phyloP scores from a whole-genome alignment of 495 filamentous ascomycete species.

The Penicillium coffeae region DNA sequence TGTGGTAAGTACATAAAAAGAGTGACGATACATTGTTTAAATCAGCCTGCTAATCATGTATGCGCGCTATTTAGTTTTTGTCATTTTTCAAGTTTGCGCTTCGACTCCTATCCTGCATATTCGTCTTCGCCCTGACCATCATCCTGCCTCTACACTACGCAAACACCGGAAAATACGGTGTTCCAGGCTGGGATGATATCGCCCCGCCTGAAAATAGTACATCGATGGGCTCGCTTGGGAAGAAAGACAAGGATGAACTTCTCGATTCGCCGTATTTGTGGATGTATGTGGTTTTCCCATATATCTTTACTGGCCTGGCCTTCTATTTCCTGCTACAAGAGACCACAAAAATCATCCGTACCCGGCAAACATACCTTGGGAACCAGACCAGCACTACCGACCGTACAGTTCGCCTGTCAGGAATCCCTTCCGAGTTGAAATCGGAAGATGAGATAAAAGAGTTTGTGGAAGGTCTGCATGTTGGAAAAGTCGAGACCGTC shows the following conservation, averaged over 20 bases:
- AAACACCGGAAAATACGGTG: slow-evolving; percentile 49
- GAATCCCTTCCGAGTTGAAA: slow-evolving; percentile 74
- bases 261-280: slow-evolving; percentile 64
- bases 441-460: slow-evolving; percentile 81
- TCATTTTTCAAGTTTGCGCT: slow-evolving; percentile 93
- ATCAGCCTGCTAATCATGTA: not conserved
- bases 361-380: slow-evolving; percentile 87
- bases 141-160: slow-evolving; percentile 82
- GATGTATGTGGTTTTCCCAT: slow-evolving; percentile 89
- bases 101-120: slow-evolving; percentile 70
- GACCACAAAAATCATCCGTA: slow-evolving; percentile 76
- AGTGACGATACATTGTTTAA: no score
- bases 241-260: slow-evolving; percentile 28
- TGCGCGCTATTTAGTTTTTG: slow-evolving; percentile 61
- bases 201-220: slow-evolving; percentile 13
- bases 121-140: slow-evolving; percentile 74
- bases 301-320: slow-evolving; percentile 77
- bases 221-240: slow-evolving; percentile 8
- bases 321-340: slow-evolving; percentile 80
- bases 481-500: slow-evolving; percentile 91
- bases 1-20: slow-evolving; percentile 57
- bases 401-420: slow-evolving; percentile 86
- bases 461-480: slow-evolving; percentile 79
- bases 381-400: slow-evolving; percentile 91
- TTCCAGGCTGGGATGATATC: slow-evolving; percentile 36